Percentiles rank a stretch among this genome's conserved stretches.
These are phyloP conservation scores for Acacia acuminata DNA, from an alignment of 306 rosid genomes.

Conservation along the genomic window DNA sequence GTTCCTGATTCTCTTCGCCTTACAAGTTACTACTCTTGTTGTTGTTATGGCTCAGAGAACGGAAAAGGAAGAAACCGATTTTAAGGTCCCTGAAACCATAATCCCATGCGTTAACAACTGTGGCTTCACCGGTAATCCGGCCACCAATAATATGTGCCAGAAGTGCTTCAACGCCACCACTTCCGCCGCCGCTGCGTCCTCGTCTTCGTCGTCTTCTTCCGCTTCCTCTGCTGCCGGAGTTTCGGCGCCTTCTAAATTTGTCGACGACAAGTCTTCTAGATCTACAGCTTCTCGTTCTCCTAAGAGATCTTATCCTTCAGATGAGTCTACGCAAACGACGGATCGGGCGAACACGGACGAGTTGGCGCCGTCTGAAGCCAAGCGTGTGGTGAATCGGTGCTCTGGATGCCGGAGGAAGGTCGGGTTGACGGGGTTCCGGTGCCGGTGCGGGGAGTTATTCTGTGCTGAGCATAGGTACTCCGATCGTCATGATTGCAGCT, in stretches of 20 bases:
- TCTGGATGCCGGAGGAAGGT: conserved; percentile 80
- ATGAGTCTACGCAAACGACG: not conserved
- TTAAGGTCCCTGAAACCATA: conserved; percentile 76
- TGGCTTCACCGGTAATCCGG: conserved; percentile 66
- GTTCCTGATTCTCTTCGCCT: not conserved
- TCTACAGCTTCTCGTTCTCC: conserved; percentile 49
- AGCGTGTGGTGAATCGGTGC: conserved; percentile 76
- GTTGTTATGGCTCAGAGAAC: conserved; percentile 67
- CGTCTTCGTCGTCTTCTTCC: not conserved
- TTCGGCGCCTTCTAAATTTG: conserved; percentile 45
- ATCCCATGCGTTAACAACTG: conserved; percentile 78
- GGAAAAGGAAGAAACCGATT: conserved; percentile 79
- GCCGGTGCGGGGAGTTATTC: conserved; percentile 94
- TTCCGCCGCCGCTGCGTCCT: conserved; percentile 18
- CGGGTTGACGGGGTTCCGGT: conserved; percentile 86
- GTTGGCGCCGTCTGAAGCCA: conserved; percentile 34
- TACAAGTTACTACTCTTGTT: not conserved
- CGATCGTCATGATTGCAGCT: conserved; percentile 86
- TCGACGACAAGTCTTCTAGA: conserved; percentile 52
- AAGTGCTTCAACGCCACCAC: conserved; percentile 67
- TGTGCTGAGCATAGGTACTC: conserved; percentile 91
- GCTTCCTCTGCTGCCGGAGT: not conserved
- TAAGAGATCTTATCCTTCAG: conserved; percentile 38
- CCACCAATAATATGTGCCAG: conserved; percentile 80
- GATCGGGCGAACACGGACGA: conserved; percentile 34